These are phyloP conservation scores for Colletotrichum cuscutae DNA, from an alignment of 2,329 filamentous ascomycete genomes.

Conservation along the genomic window DNA sequence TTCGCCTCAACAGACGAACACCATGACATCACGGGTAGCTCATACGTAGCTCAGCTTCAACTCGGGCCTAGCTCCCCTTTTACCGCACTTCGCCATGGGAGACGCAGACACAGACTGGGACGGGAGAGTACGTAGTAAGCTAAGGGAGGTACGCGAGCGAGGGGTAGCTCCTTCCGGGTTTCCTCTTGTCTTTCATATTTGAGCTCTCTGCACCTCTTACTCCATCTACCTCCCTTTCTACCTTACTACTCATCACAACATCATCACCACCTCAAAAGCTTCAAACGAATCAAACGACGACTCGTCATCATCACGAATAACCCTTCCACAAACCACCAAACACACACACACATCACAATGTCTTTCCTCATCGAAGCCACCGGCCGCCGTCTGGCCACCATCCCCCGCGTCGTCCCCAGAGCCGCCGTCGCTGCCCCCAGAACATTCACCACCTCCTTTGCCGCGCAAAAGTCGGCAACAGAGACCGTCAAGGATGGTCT, in stretches of 20 bases:
- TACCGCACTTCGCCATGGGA: background rate
- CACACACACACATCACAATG: conserved; percentile 49
- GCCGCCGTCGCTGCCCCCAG: conserved; percentile 54
- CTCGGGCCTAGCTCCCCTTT: background rate
- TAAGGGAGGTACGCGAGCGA: background rate
- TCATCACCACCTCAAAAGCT: background rate
- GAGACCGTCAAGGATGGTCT: conserved; percentile 69
- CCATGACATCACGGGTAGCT: conserved; percentile 32
- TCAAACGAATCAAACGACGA: conserved; percentile 1
- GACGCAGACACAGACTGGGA: background rate
- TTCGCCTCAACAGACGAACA: background rate
- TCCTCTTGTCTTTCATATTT: conserved; percentile 2
- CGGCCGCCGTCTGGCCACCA: conserved; percentile 51
- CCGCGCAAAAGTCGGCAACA: conserved; percentile 58
- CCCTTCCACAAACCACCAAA: conserved; percentile 1
- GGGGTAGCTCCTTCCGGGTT: background rate
- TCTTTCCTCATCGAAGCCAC: conserved; percentile 62
- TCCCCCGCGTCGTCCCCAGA: conserved; percentile 48
- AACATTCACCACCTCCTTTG: conserved; percentile 60
- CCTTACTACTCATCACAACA: background rate
- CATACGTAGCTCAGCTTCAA: conserved; percentile 12
- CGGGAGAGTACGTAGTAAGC: background rate
- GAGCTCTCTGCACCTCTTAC: background rate
- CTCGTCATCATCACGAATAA: background rate
- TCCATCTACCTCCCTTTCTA: background rate